Percentiles rank a stretch among this genome's conserved stretches.
These are phyloP conservation scores for Cichorium intybus DNA, from an alignment of 140 eudicot genomes.

Conservation along the genomic window DNA sequence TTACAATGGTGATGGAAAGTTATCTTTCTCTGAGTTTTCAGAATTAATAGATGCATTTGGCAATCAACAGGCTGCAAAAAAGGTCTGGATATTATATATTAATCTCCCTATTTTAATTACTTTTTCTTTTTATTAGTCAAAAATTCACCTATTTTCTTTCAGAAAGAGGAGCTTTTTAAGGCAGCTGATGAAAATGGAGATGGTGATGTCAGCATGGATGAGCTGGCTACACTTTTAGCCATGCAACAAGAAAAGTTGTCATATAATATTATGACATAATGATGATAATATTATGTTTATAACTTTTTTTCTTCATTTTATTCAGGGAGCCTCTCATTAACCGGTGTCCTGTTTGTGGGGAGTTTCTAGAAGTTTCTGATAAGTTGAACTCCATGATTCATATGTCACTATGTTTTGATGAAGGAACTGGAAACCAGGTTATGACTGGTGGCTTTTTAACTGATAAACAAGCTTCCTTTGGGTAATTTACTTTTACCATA, in stretches of 20 bases:
- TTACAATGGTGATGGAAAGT: constrained; percentile 68
- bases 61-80: constrained; percentile 72
- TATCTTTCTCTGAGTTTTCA: constrained; percentile 75
- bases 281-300: background rate
- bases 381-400: constrained; percentile 71
- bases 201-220: constrained; percentile 93
- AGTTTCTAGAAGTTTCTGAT: constrained; percentile 65
- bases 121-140: constrained; percentile 7
- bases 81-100: constrained; percentile 42
- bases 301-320: background rate
- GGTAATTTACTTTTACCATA: constrained; percentile 46
- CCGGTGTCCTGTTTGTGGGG: constrained; percentile 94
- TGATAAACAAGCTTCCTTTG: constrained; percentile 90
- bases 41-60: constrained; percentile 85
- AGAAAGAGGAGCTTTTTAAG: constrained; percentile 91
- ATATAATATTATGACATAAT: background rate
- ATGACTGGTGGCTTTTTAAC: constrained; percentile 98
- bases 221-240: constrained; percentile 87
- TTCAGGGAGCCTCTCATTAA: constrained; percentile 86
- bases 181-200: constrained; percentile 90
- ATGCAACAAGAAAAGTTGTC: constrained; percentile 80
- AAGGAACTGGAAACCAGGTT: constrained; percentile 93
- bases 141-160: constrained; percentile 19
- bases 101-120: constrained; percentile 9
- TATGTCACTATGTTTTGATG: constrained; percentile 91